A percentile compares a stretch with the other conserved stretches of the same genome.
Conservation (phyloP, 768 basidiomycete species). For the Filobasidium wieringae region DNA sequence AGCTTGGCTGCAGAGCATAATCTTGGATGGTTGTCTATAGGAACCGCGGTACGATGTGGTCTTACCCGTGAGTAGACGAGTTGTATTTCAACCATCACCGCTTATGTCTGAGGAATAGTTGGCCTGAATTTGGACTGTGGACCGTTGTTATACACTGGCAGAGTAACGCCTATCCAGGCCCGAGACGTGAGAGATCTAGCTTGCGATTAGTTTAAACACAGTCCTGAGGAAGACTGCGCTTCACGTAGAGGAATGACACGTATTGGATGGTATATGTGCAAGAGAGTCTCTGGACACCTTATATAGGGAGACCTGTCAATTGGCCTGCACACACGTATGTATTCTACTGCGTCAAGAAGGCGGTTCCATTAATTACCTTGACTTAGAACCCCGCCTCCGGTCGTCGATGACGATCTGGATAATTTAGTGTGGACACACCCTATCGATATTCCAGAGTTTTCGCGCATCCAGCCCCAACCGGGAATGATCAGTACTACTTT, state of each 20-base stretch:
- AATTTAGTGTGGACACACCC: constrained; percentile 17
- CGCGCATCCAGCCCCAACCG: constrained; percentile 19
- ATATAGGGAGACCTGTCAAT: constrained; percentile 24
- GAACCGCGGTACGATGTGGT: constrained; percentile 31
- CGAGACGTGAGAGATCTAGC: constrained; percentile 16
- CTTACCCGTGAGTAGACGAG: constrained; percentile 27
- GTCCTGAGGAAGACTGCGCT: background rate
- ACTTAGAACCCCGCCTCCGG: constrained; percentile 15
- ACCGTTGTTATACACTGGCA: constrained; percentile 19
- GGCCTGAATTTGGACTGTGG: constrained; percentile 29
- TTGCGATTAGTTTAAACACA: background rate
- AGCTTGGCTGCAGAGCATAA: constrained; percentile 42
- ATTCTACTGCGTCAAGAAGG: too few species aligned
- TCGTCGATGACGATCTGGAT: constrained; percentile 23
- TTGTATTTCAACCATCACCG: too few species aligned
- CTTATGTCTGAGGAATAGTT: constrained; percentile 13
- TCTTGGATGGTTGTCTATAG: constrained; percentile 44
- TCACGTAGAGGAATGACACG: constrained; percentile 20
- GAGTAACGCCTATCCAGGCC: constrained; percentile 21
- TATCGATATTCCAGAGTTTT: constrained; percentile 1
- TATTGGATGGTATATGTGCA: constrained; percentile 31
- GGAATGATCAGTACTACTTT: constrained; percentile 26
- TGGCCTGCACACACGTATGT: constrained; percentile 22
- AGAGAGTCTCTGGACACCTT: constrained; percentile 28
- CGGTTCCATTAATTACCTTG: background rate